phyloP scores from a whole-genome alignment of 768 basidiomycete species.

The Agrocybe chaxingu region DNA sequence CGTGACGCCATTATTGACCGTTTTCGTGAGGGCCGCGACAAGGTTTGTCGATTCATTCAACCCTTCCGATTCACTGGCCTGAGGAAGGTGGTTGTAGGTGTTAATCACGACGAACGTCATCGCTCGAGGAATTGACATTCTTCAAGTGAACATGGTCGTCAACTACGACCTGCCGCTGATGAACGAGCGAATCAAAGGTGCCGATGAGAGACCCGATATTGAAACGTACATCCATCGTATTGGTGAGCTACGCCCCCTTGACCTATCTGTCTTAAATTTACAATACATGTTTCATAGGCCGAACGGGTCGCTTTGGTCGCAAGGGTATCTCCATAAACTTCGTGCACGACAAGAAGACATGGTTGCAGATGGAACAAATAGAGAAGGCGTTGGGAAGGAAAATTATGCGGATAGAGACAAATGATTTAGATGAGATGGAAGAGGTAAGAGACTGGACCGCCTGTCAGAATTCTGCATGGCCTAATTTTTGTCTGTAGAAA shows the following conservation, averaged over 20 bases:
- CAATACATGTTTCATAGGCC: slow-evolving; percentile 49
- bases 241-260: slow-evolving; percentile 44
- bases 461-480: background rate
- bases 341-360: slow-evolving; percentile 86
- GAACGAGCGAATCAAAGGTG: slow-evolving; percentile 58
- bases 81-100: slow-evolving; percentile 29
- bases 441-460: slow-evolving; percentile 49
- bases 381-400: slow-evolving; percentile 72
- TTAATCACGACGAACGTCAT: slow-evolving; percentile 99
- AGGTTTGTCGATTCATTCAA: slow-evolving; percentile 44
- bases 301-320: slow-evolving; percentile 96
- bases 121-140: slow-evolving; percentile 96
- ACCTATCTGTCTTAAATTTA: background rate
- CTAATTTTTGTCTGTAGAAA: slow-evolving; percentile 41
- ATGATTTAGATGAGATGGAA: slow-evolving; percentile 93
- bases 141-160: slow-evolving; percentile 99
- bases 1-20: slow-evolving; percentile 92
- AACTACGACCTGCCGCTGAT: slow-evolving; percentile 94
- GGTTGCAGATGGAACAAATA: slow-evolving; percentile 87
- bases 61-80: background rate
- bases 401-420: slow-evolving; percentile 85
- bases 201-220: slow-evolving; percentile 73
- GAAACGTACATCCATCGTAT: slow-evolving; percentile 99
- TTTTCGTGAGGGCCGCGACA: slow-evolving; percentile 94
- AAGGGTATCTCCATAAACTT: slow-evolving; percentile 98